Percentiles rank a stretch among this genome's conserved stretches.
These are phyloP conservation scores for Gardenia jasminoides DNA, from an alignment of 257 asterid genomes.

Conservation along the genomic window DNA sequence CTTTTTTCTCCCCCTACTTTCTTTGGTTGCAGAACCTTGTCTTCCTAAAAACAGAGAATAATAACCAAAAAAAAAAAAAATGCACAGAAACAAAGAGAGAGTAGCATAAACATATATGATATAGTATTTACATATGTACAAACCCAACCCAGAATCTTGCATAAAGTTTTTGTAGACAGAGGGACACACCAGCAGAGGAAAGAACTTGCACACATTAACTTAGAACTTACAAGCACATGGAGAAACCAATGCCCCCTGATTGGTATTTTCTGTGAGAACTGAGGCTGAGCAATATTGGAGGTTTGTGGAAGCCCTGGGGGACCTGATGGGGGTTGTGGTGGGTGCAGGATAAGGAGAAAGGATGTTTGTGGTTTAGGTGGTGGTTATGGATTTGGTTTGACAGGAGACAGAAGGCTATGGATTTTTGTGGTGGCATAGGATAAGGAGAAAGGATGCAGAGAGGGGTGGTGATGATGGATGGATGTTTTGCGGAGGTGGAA, in stretches of 20 bases:
- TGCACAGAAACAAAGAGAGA: neutral
- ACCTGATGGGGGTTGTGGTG: too few relatives aligned
- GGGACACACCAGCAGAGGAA: neutral
- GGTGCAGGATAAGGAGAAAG: too few relatives aligned
- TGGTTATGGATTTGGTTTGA: neutral
- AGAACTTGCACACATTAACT: neutral
- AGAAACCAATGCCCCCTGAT: neutral
- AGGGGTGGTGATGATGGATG: neutral
- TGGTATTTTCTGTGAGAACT: neutral
- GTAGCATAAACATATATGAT: neutral
- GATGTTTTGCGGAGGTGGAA: neutral
- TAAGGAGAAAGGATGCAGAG: neutral
- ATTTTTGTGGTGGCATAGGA: neutral
- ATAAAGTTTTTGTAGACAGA: neutral
- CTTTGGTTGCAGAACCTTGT: too few relatives aligned
- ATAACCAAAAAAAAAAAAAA: too few relatives aligned
- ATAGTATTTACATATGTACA: neutral
- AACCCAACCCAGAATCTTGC: neutral
- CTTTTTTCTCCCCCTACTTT: too few relatives aligned
- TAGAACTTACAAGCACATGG: neutral
- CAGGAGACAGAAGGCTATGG: neutral
- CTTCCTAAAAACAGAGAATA: neutral
- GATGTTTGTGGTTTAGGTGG: neutral
- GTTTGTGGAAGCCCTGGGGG: too few relatives aligned
- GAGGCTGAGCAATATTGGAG: neutral